Evolutionary conservation across 352 stramenopile genomes (phyloP).

Genomic region (Thraustochytrium sp.): DNA sequence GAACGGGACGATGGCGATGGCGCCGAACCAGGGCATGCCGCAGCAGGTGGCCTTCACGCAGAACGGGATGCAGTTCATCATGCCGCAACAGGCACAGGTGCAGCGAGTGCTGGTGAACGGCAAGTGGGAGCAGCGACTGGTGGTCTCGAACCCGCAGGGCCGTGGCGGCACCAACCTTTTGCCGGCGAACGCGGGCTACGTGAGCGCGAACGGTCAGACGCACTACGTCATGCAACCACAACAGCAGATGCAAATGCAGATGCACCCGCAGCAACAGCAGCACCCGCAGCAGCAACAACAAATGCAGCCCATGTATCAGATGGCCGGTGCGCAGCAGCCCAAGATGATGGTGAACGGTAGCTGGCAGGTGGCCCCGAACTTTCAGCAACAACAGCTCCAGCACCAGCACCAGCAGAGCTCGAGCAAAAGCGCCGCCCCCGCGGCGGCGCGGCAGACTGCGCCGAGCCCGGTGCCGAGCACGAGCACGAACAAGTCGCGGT

Average conservation of each 20-base stretch:
- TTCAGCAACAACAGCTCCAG: background rate
- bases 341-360: background rate
- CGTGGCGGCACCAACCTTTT: background rate
- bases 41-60: constrained; percentile 2
- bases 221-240: background rate
- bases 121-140: background rate
- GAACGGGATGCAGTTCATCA: constrained; percentile 3
- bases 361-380: background rate
- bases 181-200: background rate
- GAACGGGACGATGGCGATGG: background rate
- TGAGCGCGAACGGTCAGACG: background rate
- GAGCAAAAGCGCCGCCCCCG: no score
- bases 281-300: background rate
- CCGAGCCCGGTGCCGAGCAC: background rate
- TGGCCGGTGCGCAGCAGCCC: background rate
- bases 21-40: background rate
- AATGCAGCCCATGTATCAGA: background rate
- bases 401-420: background rate
- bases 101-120: background rate
- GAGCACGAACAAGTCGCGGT: background rate
- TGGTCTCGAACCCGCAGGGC: background rate
- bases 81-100: background rate
- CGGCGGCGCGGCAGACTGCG: no score
- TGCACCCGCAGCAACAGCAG: no score
- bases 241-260: no score